phyloP scores from a whole-genome alignment of 139 green algal genomes.

The Micromonas commoda region DNA sequence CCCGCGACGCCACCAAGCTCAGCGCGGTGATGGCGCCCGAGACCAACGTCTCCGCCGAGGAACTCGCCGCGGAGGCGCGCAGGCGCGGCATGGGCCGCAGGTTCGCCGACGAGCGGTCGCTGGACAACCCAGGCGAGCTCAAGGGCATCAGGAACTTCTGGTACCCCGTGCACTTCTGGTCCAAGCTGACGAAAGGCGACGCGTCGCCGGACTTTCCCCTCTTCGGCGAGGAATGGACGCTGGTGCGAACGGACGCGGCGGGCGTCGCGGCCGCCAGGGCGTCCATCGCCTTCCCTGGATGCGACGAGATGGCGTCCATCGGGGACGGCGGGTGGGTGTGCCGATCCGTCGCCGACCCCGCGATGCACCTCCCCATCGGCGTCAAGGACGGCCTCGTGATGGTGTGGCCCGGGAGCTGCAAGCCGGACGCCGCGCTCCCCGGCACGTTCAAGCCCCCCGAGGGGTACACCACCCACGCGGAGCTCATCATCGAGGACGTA shows the following conservation, averaged over 20 bases:
- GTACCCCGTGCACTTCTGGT: slow-evolving; percentile 42
- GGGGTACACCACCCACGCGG: slow-evolving; percentile 76
- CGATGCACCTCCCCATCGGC: not conserved
- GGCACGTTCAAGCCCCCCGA: slow-evolving; percentile 49
- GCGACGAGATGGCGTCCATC: not conserved
- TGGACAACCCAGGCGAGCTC: not conserved
- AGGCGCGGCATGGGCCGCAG: not conserved
- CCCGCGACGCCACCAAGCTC: no score
- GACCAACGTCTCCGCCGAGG: not conserved
- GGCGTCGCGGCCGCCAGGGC: slow-evolving; percentile 38
- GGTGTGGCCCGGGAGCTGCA: slow-evolving; percentile 70
- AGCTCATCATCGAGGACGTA: slow-evolving; percentile 72
- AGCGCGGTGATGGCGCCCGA: not conserved
- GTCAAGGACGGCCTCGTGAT: slow-evolving; percentile 11
- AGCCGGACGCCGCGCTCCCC: slow-evolving; percentile 41
- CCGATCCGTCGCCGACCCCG: not conserved
- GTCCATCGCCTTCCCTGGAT: not conserved
- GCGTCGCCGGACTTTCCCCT: slow-evolving; percentile 66
- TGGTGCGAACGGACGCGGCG: slow-evolving; percentile 66
- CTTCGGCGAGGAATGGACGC: slow-evolving; percentile 86
- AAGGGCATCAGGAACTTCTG: slow-evolving; percentile 44
- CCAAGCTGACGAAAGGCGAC: slow-evolving; percentile 13
- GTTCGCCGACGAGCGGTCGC: slow-evolving; percentile 12
- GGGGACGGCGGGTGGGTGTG: slow-evolving; percentile 2
- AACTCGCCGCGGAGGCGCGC: not conserved